Evolutionary conservation across 257 asterid species (phyloP).

Genomic region (Scutellaria baicalensis): DNA sequence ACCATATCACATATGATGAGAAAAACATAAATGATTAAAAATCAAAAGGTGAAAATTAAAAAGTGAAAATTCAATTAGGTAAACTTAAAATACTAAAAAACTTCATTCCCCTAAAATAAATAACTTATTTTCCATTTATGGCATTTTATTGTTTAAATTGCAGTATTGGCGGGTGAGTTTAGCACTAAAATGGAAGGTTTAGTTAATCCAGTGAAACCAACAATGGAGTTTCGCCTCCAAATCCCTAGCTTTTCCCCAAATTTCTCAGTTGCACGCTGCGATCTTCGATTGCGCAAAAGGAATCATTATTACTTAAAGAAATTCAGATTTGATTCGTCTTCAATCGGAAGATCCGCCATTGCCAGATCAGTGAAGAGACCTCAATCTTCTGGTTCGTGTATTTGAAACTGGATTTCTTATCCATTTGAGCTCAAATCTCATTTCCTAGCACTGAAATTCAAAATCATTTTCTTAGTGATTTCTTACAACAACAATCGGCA

Average conservation of each 20-base stretch:
- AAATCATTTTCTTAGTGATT: neutral
- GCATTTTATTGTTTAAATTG: neutral
- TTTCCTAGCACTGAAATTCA: neutral
- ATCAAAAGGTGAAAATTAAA: no score
- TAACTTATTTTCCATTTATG: neutral
- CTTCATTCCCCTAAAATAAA: no score
- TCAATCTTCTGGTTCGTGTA: conserved; percentile 55
- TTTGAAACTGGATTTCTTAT: neutral
- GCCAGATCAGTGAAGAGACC: conserved; percentile 38
- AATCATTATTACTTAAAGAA: conserved; percentile 40
- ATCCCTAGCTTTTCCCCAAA: conserved; percentile 28
- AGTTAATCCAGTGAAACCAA: conserved; percentile 32
- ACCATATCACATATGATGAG: no score
- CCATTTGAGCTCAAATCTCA: neutral
- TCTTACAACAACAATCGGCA: neutral
- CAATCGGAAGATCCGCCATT: conserved; percentile 42
- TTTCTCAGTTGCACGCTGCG: neutral
- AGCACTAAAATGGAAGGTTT: conserved; percentile 53
- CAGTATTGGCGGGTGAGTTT: conserved; percentile 26
- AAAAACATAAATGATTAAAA: no score
- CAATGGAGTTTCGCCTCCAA: conserved; percentile 19
- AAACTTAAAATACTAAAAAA: no score
- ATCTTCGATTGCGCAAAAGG: conserved; percentile 32
- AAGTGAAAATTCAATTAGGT: no score
- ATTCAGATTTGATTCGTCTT: conserved; percentile 28